These are phyloP conservation scores for Beauveria caledonica DNA, from an alignment of 2,329 filamentous ascomycete genomes.

Conservation along the genomic window DNA sequence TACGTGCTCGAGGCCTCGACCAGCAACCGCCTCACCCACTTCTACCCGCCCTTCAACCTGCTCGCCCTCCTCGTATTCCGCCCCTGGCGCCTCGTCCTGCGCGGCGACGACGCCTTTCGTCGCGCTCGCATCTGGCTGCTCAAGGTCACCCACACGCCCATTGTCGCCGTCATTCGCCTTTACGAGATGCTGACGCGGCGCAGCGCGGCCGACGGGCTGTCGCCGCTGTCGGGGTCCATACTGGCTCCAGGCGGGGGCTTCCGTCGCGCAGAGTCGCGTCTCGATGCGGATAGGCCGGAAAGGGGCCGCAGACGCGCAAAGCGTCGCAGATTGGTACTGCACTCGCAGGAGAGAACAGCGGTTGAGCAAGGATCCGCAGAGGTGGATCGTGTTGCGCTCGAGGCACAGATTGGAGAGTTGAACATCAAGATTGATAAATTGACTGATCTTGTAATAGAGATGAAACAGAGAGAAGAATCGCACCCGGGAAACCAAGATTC, in stretches of 20 bases:
- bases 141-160: conserved; percentile 56
- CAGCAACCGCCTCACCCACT: conserved; percentile 60
- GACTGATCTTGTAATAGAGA: conserved; percentile 41
- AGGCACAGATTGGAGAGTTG: conserved; percentile 47
- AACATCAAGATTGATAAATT: conserved; percentile 51
- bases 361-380: conserved; percentile 25
- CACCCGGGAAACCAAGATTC: not conserved
- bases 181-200: conserved; percentile 49
- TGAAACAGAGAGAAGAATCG: conserved; percentile 31
- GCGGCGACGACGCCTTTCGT: conserved; percentile 55
- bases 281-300: not conserved
- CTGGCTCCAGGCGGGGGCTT: not conserved
- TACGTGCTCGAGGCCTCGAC: conserved; percentile 60
- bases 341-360: conserved; percentile 13
- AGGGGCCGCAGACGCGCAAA: not conserved
- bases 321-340: not conserved
- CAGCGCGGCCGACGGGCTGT: not conserved
- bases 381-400: conserved; percentile 29
- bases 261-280: not conserved
- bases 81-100: conserved; percentile 60
- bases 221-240: not conserved
- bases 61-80: conserved; percentile 64
- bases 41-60: conserved; percentile 66
- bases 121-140: conserved; percentile 52
- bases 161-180: conserved; percentile 59